A percentile compares a stretch with the other conserved stretches of the same genome.
These are phyloP conservation scores for Chlorencoelia australis DNA, from an alignment of 2,329 filamentous ascomycete species.

Conservation along the genomic window DNA sequence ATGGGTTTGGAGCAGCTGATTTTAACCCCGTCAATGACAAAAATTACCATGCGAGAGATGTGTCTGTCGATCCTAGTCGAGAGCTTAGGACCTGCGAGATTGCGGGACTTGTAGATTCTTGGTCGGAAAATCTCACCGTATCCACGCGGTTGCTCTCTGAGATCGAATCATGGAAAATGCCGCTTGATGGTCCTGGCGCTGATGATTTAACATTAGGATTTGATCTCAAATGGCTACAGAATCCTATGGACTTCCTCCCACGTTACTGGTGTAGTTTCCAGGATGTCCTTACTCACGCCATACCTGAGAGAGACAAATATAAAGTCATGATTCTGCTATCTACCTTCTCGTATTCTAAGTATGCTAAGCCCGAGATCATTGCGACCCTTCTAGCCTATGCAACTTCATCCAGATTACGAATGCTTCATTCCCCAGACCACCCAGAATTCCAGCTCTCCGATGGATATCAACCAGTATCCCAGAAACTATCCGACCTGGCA, in stretches of 20 bases:
- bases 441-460: slow-evolving; percentile 10
- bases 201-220: slow-evolving; percentile 6
- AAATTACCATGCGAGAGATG: slow-evolving; percentile 29
- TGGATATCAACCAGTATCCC: no score
- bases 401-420: slow-evolving; percentile 14
- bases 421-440: slow-evolving; percentile 4
- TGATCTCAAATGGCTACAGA: slow-evolving; percentile 13
- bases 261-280: slow-evolving; percentile 19
- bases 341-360: slow-evolving; percentile 19
- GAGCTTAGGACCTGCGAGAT: slow-evolving; percentile 11
- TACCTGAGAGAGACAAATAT: slow-evolving; percentile 14
- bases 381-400: slow-evolving; percentile 26
- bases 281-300: slow-evolving; percentile 9
- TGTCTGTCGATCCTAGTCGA: slow-evolving; percentile 1
- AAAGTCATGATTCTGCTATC: slow-evolving; percentile 24
- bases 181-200: slow-evolving; percentile 7
- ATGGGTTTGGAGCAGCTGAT: slow-evolving; percentile 28
- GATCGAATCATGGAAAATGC: slow-evolving; percentile 14
- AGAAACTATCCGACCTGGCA: no score
- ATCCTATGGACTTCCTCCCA: slow-evolving; percentile 11
- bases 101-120: slow-evolving; percentile 14
- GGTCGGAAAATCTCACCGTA: slow-evolving; percentile 9
- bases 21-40: slow-evolving; percentile 26
- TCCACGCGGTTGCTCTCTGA: slow-evolving; percentile 13
- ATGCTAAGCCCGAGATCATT: slow-evolving; percentile 18